These are phyloP conservation scores for Phalaenopsis hybrid DNA, from an alignment of 116 monocot species.

Conservation along the genomic window DNA sequence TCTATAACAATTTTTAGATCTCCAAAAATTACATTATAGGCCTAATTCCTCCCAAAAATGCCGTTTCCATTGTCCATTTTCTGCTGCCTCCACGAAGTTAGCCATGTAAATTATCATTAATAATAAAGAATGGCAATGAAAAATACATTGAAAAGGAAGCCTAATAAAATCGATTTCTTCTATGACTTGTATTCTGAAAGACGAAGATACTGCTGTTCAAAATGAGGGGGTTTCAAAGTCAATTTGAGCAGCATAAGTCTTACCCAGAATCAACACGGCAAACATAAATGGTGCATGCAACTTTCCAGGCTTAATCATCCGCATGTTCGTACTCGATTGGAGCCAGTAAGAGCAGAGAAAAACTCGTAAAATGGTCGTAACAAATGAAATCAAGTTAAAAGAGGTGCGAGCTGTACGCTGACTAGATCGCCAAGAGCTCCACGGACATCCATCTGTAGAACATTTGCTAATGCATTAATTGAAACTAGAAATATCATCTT, in stretches of 20 bases:
- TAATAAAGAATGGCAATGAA: no score
- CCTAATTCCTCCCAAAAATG: no score
- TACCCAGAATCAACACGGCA: background rate
- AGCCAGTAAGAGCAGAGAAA: background rate
- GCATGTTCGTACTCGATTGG: background rate
- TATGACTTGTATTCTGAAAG: background rate
- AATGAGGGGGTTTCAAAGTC: no score
- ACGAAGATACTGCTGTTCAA: no score
- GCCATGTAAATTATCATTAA: no score
- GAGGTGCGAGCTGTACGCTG: conserved; percentile 55
- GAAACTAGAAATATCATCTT: background rate
- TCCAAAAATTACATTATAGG: no score
- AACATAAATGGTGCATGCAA: background rate
- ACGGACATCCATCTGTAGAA: conserved; percentile 80
- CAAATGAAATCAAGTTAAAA: conserved; percentile 35
- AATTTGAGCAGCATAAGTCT: background rate
- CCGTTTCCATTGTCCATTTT: no score
- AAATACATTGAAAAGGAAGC: background rate
- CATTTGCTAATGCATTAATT: conserved; percentile 5
- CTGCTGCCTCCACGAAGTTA: no score
- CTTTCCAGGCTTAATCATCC: no score
- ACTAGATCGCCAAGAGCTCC: conserved; percentile 90
- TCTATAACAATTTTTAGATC: no score
- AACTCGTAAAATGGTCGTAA: no score
- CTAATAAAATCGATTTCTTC: background rate